Percentiles rank a stretch among this genome's conserved stretches.
Evolutionary conservation across 2,329 filamentous ascomycete species (phyloP).

Genomic region (Trichoderma sp.): DNA sequence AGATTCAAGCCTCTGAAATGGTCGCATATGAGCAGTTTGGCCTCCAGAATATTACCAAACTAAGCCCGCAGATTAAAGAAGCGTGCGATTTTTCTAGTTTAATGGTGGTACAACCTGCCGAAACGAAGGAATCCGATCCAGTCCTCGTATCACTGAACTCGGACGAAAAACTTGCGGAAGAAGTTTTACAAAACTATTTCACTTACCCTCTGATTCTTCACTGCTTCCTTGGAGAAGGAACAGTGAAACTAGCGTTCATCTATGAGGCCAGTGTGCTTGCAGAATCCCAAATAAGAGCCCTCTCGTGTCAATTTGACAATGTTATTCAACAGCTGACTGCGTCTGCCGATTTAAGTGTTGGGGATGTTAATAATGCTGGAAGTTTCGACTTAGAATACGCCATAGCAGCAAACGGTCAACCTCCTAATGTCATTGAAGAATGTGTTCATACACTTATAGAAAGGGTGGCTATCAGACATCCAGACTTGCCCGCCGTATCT

Average conservation of each 20-base stretch:
- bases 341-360: background rate
- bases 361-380: background rate
- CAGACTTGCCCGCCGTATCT: constrained; percentile 9
- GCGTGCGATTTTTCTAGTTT: constrained; percentile 19
- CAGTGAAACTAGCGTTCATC: background rate
- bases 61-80: constrained; percentile 18
- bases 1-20: constrained; percentile 10
- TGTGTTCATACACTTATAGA: constrained; percentile 4
- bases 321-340: constrained; percentile 2
- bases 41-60: constrained; percentile 8
- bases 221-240: background rate
- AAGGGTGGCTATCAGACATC: background rate
- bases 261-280: background rate
- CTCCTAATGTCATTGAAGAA: background rate
- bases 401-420: background rate
- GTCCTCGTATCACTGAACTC: background rate
- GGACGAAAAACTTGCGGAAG: background rate
- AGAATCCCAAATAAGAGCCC: background rate
- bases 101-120: constrained; percentile 19
- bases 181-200: constrained; percentile 6
- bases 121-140: background rate
- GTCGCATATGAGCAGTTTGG: constrained; percentile 10
- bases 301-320: constrained; percentile 11
- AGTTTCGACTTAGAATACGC: background rate
- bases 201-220: constrained; percentile 12